phyloP scores from a whole-genome alignment of 228 moss, liverwort and hornwort species.

The Sphagnum magellanicum region DNA sequence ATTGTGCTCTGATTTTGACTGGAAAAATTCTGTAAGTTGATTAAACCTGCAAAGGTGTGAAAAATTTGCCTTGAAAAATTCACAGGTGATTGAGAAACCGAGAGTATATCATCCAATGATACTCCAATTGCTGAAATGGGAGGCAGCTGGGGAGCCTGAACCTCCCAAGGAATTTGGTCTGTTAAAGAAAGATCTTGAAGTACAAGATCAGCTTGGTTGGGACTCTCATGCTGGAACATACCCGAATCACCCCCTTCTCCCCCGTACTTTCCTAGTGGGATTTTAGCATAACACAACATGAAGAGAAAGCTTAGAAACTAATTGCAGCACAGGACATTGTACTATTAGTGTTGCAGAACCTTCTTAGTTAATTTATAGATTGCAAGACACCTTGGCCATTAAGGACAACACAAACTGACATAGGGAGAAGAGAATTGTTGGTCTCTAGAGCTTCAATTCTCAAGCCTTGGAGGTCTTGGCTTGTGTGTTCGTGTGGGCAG shows the following conservation, averaged over 20 bases:
- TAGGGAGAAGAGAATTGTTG: too few species aligned
- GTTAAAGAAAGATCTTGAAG: conserved; percentile 23
- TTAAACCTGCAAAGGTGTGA: too few species aligned
- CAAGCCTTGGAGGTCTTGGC: too few species aligned
- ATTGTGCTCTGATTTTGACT: too few species aligned
- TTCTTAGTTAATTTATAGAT: too few species aligned
- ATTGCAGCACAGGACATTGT: too few species aligned
- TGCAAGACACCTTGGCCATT: too few species aligned
- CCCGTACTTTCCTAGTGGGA: conserved; percentile 24
- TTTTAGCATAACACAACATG: not conserved
- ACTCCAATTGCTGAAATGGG: conserved; percentile 34
- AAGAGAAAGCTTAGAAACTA: not conserved
- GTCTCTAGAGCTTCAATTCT: too few species aligned
- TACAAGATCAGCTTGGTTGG: conserved; percentile 8
- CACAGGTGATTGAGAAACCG: conserved; percentile 27
- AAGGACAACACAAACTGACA: too few species aligned
- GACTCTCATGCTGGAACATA: conserved; percentile 7
- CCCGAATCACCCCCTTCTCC: conserved; percentile 30
- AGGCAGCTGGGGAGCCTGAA: conserved; percentile 33
- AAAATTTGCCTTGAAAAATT: not conserved
- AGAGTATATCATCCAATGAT: conserved; percentile 40
- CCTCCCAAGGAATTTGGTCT: conserved; percentile 48
- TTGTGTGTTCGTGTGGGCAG: too few species aligned
- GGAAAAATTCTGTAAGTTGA: too few species aligned
- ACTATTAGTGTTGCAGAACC: too few species aligned